Conservation (phyloP, 2,329 filamentous ascomycete genomes). For the Trichoderma sp. region DNA sequence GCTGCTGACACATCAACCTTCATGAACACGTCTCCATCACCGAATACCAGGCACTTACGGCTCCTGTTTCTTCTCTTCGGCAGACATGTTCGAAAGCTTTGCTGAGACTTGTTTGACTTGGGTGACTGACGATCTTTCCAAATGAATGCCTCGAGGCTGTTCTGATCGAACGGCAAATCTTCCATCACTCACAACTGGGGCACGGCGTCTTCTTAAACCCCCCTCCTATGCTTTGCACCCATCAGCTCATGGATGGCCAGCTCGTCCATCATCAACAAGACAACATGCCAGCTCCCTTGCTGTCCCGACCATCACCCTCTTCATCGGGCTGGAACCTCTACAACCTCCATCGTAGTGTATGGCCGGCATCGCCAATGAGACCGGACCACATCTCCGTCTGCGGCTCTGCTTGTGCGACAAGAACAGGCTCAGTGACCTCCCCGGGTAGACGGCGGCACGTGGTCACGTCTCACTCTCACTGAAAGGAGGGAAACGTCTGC, state of each 20-base stretch:
- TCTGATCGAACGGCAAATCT: background rate
- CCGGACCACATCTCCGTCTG: constrained; percentile 36
- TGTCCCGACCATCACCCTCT: constrained; percentile 5
- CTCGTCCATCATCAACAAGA: background rate
- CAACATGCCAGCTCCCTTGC: background rate
- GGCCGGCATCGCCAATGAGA: constrained; percentile 35
- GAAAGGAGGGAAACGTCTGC: background rate
- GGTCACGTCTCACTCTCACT: constrained; percentile 15
- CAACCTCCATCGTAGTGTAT: background rate
- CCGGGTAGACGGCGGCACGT: constrained; percentile 6
- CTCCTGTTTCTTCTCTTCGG: background rate
- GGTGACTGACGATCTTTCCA: background rate
- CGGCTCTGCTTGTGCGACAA: constrained; percentile 32
- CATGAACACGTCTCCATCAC: background rate
- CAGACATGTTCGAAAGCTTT: constrained; percentile 8
- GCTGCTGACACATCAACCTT: constrained; percentile 15
- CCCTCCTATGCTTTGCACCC: background rate
- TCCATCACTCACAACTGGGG: background rate
- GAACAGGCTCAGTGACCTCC: constrained; percentile 22
- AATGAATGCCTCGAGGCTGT: too few relatives aligned
- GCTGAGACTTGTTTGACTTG: background rate
- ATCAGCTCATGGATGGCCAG: background rate
- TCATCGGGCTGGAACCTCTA: constrained; percentile 4
- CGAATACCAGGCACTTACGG: constrained; percentile 9
- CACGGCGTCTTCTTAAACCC: constrained; percentile 13